Evolutionary conservation across 495 filamentous ascomycete species (phyloP), one percentile per base, ranked within the genome.

Genomic region (Umbilicaria muhlenbergii): DNA sequence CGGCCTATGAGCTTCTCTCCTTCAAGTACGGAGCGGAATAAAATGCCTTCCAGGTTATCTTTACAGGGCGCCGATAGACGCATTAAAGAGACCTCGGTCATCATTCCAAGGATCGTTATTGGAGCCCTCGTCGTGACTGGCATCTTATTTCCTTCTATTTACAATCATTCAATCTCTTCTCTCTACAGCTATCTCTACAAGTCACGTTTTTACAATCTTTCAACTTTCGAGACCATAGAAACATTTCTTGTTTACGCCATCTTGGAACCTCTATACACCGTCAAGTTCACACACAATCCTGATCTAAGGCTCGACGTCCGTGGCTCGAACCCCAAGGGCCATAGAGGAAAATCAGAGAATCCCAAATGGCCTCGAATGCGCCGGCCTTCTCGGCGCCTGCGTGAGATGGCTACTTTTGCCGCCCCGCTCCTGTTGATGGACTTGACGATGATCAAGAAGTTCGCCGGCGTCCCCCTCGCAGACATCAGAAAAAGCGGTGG

Each of bases 361-460:
- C 5, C 19, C 6, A 33, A 45, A 33, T 50, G 41, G 32, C 38
- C 38, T 18, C 44, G 46, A 18, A 57, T 61, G 58, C 48, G 36
- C 14, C 55, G 58, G 13, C 58, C 58, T 12, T 42, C 43, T 11
- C 15, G 44, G 7, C 54, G 58, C 8, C 10, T 51, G 5, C 32
- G 11, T 18, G 58, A 61, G 43, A 44, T 36, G 0, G 14, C 51
- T 6, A 51, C 34, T 10, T 60, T 56, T 32, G 44, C 56, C 13
- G 36, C 41, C 5, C 58, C 58, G 7, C 43, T 61, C 11, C 44
- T 60, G 8, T 14, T 49, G 5, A 34, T 61, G 3, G 58, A 61
- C 38, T 42, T 61, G 2, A 58, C 48, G 1, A 46, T 61, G 46
- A 60, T 61, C 45, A 61, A 61, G 44, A 61, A 61, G 42, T 61